Evolutionary conservation across 768 basidiomycete species (phyloP).

Genomic region (Psilocybe cubensis): DNA sequence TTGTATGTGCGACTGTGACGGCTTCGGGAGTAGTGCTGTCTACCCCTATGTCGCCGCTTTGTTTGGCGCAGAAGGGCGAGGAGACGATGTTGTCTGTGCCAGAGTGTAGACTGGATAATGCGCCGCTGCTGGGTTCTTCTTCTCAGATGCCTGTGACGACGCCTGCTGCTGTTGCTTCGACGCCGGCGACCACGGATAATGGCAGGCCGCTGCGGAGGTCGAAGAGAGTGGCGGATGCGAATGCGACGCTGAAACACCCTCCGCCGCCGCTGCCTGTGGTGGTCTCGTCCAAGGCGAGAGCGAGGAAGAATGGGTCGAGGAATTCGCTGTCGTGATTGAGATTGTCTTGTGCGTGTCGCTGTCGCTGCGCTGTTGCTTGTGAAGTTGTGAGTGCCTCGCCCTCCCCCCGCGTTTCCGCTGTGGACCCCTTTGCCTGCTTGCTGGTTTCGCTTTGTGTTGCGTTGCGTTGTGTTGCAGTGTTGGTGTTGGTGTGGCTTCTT

Average conservation of each 20-base stretch:
- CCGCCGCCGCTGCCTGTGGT: constrained; percentile 48
- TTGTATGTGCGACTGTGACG: neutral
- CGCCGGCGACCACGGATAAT: constrained; percentile 8
- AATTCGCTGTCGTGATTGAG: constrained; percentile 40
- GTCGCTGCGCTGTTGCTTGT: too few relatives aligned
- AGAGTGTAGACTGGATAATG: too few relatives aligned
- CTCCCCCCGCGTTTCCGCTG: neutral
- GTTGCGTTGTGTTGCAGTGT: neutral
- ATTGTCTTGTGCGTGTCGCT: neutral
- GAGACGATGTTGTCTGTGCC: neutral
- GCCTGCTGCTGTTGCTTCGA: neutral
- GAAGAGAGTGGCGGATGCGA: constrained; percentile 67
- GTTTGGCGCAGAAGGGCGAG: neutral
- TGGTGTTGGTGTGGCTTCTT: neutral
- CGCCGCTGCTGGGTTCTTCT: neutral
- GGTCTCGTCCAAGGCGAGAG: constrained; percentile 18
- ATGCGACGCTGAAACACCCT: constrained; percentile 38
- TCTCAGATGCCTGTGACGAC: neutral
- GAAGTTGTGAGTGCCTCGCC: constrained; percentile 8
- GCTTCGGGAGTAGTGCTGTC: neutral
- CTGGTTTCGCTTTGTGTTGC: neutral
- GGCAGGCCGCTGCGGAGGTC: constrained; percentile 57
- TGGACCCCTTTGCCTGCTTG: neutral
- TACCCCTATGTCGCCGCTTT: constrained; percentile 3
- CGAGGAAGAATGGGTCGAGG: constrained; percentile 32